phyloP scores from a whole-genome alignment of 2,329 filamentous ascomycete species.

The Penicillium freii region DNA sequence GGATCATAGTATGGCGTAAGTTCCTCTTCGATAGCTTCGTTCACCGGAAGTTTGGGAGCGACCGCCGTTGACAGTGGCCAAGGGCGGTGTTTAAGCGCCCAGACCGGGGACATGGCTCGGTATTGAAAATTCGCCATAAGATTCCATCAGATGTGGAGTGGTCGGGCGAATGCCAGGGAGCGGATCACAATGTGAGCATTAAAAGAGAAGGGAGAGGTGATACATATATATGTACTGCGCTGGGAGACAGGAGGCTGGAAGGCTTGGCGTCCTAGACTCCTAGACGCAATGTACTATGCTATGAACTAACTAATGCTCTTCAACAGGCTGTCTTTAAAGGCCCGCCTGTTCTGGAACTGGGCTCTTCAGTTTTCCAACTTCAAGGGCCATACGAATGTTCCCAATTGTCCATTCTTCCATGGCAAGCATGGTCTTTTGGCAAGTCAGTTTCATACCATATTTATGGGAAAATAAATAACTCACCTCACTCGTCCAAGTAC shows the following conservation, averaged over 20 bases:
- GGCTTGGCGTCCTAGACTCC: no score
- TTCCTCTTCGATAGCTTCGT: background rate
- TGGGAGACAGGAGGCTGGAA: no score
- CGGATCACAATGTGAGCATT: no score
- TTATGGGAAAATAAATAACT: constrained; percentile 7
- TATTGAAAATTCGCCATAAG: background rate
- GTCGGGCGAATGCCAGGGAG: no score
- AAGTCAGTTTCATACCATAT: background rate
- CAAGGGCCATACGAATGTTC: constrained; percentile 65
- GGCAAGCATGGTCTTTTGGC: constrained; percentile 49
- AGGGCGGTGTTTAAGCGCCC: background rate
- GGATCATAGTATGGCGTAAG: background rate
- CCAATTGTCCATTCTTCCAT: constrained; percentile 75
- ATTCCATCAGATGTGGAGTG: background rate
- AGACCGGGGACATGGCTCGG: background rate
- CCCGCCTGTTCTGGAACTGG: constrained; percentile 70
- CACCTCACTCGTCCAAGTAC: constrained; percentile 71
- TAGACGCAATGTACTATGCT: background rate
- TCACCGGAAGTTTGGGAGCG: background rate
- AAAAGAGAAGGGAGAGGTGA: no score
- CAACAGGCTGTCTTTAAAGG: constrained; percentile 22
- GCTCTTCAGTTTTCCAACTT: constrained; percentile 62
- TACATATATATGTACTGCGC: no score
- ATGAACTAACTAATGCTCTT: background rate
- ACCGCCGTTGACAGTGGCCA: background rate